Evolutionary conservation across 2,329 filamentous ascomycete genomes (phyloP), one percentile per base, ranked within the genome.

Genomic region (Penicillium vulpinum): DNA sequence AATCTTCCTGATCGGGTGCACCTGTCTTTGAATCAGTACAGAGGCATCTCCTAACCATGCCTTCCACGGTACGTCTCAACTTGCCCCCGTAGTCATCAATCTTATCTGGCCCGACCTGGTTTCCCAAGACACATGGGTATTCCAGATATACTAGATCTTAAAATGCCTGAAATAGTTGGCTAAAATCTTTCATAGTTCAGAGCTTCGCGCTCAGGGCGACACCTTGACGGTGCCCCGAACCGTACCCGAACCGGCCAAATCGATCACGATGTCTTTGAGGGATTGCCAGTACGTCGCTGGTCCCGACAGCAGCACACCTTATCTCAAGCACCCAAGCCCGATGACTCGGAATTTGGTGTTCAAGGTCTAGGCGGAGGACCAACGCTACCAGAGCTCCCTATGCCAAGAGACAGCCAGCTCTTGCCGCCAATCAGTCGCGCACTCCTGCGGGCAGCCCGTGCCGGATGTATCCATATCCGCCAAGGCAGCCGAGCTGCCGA

Each of bases 231-330:
- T 39, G 62, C 60, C 41, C 61, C 71, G 44, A 72, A 72, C 52
- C 72, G 77, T 45, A 74, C 70, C 48, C 71, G 77, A 62, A 73
- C 71, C 29, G 75, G 75, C 41, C 82, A 84, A 63, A 78, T 82
- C 51, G 86, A 89, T 62, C 85, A 88, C 70, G 87, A 89, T 78
- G 80, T 87, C 48, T 82, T 85, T 48, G 80, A 84, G 81, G 91
- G 92, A 58, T 83, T 97, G 11, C 93, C 93, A 16, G 89, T 97
- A 56, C 88, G 92, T 69, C 91, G 96, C 83, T 97, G 92, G 89
- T 87, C 90, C 54, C 86, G 89, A 62, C 86, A 89, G 57, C 80
- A 80, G 75, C 83, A 91, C 55, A 88, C 78, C 40, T 78, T 93
- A 69, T 86, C 85, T 63, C 87, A 90, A 51, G 85, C 85, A 13